Evolutionary conservation across 1,284 basidiomycete species (phyloP).

Genomic region (Apiotrichum sp.): DNA sequence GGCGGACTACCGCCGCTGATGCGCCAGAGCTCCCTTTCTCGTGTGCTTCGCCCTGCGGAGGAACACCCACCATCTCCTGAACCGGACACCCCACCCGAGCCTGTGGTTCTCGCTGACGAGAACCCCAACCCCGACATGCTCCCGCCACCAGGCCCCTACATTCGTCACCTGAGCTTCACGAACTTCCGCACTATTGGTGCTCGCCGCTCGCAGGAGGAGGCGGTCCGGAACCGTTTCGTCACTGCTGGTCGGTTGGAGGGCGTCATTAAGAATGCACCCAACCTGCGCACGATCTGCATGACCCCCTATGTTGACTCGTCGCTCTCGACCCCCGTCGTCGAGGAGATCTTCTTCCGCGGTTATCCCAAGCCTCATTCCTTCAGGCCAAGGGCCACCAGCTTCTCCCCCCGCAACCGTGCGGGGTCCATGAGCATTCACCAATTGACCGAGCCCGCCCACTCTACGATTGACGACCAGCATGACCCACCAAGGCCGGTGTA

Average conservation of each 20-base stretch:
- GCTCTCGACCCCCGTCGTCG: slow-evolving; percentile 69
- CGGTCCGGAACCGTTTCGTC: slow-evolving; percentile 82
- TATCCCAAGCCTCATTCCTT: slow-evolving; percentile 30
- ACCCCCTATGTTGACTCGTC: slow-evolving; percentile 95
- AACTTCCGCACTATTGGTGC: slow-evolving; percentile 93
- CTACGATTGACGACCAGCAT: slow-evolving; percentile 18
- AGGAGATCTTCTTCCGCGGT: slow-evolving; percentile 79
- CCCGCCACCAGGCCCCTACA: slow-evolving; percentile 42
- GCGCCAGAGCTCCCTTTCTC: slow-evolving; percentile 13
- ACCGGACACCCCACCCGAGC: neutral
- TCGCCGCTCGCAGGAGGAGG: slow-evolving; percentile 83
- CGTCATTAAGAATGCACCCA: slow-evolving; percentile 81
- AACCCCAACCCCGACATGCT: slow-evolving; percentile 38
- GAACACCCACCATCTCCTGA: slow-evolving; percentile 8
- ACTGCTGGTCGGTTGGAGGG: slow-evolving; percentile 78
- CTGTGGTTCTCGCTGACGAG: neutral
- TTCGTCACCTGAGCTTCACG: slow-evolving; percentile 75
- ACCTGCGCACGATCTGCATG: slow-evolving; percentile 74
- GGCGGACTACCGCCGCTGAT: slow-evolving; percentile 9
- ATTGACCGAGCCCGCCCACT: slow-evolving; percentile 10
- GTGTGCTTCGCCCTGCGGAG: neutral
- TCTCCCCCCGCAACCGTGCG: slow-evolving; percentile 15
- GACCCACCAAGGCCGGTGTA: slow-evolving; percentile 34
- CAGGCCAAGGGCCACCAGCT: slow-evolving; percentile 17
- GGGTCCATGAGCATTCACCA: slow-evolving; percentile 17